Percentiles rank a stretch among this genome's conserved stretches.
Evolutionary conservation across 139 green algal genomes (phyloP).

Genomic region (Tetraselmis chui): DNA sequence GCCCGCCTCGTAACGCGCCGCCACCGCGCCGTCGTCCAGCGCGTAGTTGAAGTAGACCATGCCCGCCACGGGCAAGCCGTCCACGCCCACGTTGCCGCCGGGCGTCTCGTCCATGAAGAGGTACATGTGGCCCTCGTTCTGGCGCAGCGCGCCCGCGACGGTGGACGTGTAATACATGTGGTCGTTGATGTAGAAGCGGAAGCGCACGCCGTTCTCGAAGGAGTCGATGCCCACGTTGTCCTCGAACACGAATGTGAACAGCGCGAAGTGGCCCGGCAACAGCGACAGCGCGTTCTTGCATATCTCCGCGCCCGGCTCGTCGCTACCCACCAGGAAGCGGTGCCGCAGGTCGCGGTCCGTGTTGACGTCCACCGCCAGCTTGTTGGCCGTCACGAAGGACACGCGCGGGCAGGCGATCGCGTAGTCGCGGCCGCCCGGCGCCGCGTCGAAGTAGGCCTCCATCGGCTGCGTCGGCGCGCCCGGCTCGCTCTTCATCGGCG

Average conservation of each 20-base stretch:
- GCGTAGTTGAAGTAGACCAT: not conserved
- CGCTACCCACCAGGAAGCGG: not conserved
- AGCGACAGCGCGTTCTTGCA: conserved; percentile 13
- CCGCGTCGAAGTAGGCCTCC: not conserved
- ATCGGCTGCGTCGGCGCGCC: too few species aligned
- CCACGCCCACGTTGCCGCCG: not conserved
- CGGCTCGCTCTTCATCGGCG: not conserved
- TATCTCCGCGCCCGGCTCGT: not conserved
- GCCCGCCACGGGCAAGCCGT: not conserved
- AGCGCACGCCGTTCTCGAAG: conserved; percentile 15
- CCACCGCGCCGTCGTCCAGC: not conserved
- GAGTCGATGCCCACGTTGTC: conserved; percentile 17
- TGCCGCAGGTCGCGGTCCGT: not conserved
- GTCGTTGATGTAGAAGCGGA: conserved; percentile 19
- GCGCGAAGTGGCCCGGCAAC: conserved; percentile 4
- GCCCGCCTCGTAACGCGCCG: not conserved
- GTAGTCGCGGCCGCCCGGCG: not conserved
- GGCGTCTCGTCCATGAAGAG: not conserved
- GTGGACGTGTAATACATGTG: conserved; percentile 1
- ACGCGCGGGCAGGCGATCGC: not conserved
- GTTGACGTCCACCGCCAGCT: not conserved
- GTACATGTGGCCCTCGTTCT: not conserved
- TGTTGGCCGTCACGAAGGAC: not conserved
- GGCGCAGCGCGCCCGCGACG: not conserved
- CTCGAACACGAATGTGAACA: conserved; percentile 17